Evolutionary conservation across 768 basidiomycete genomes (phyloP).

Genomic region (Chlorophyllum brunneum): DNA sequence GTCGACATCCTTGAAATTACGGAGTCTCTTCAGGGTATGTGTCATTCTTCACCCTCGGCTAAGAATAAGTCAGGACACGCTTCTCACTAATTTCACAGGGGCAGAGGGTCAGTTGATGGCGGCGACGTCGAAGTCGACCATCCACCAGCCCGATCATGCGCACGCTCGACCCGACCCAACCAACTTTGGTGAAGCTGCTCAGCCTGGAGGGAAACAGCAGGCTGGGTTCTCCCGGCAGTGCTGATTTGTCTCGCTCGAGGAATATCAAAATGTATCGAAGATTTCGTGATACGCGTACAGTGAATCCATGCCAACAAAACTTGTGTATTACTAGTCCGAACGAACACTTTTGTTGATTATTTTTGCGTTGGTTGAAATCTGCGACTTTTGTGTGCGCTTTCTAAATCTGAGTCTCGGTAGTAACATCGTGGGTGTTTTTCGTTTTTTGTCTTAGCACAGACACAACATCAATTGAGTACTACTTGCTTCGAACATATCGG

Average conservation of each 20-base stretch:
- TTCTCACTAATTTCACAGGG: slow-evolving; percentile 9
- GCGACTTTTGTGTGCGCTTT: too few species aligned
- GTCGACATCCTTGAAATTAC: slow-evolving; percentile 47
- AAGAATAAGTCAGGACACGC: background rate
- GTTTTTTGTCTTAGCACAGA: too few species aligned
- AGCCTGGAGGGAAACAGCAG: slow-evolving; percentile 23
- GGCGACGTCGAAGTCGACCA: slow-evolving; percentile 16
- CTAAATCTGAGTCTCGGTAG: too few species aligned
- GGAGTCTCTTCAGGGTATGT: slow-evolving; percentile 41
- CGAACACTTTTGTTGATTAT: too few species aligned
- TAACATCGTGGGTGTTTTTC: too few species aligned
- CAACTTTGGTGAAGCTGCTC: slow-evolving; percentile 33
- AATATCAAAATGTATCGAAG: too few species aligned
- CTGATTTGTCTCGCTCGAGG: slow-evolving; percentile 15
- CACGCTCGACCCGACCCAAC: slow-evolving; percentile 36
- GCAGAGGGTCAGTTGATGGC: slow-evolving; percentile 25
- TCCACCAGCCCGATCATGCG: slow-evolving; percentile 34
- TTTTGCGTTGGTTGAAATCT: too few species aligned
- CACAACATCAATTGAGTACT: too few species aligned
- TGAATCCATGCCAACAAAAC: too few species aligned
- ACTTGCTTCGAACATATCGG: too few species aligned
- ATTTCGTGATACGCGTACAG: too few species aligned
- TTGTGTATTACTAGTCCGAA: too few species aligned
- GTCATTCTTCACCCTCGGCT: slow-evolving; percentile 1
- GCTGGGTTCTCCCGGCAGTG: slow-evolving; percentile 37